Percentiles rank a stretch among this genome's conserved stretches.
Conservation (phyloP, 2,329 filamentous ascomycete species). For the Fusarium vanettenii region DNA sequence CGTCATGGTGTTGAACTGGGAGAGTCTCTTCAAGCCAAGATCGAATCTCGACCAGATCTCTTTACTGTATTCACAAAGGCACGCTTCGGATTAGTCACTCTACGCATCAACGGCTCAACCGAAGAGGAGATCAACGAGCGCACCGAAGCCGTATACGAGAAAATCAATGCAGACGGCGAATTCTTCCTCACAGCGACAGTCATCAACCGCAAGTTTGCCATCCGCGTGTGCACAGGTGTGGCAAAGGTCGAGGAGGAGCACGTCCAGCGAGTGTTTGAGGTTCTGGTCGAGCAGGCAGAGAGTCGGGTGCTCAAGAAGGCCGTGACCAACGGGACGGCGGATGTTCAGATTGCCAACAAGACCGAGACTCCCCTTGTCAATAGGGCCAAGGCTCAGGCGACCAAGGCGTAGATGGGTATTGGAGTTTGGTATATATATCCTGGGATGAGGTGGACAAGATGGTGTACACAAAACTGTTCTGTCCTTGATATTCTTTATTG, state of each 20-base stretch:
- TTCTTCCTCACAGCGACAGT: conserved; percentile 86
- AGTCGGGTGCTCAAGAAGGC: conserved; percentile 45
- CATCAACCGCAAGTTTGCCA: conserved; percentile 78
- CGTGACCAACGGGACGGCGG: not conserved
- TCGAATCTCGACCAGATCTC: conserved; percentile 72
- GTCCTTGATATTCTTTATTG: not conserved
- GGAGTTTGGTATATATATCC: not conserved
- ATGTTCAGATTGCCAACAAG: not conserved
- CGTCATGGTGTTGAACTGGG: conserved; percentile 75
- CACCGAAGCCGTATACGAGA: conserved; percentile 81
- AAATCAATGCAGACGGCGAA: conserved; percentile 77
- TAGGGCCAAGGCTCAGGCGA: not conserved
- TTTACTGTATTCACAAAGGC: conserved; percentile 82
- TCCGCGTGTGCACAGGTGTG: conserved; percentile 81
- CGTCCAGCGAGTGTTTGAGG: conserved; percentile 78
- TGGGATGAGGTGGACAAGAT: not conserved
- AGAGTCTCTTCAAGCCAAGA: conserved; percentile 73
- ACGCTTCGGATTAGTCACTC: conserved; percentile 81
- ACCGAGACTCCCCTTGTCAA: not conserved
- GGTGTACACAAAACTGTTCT: not conserved
- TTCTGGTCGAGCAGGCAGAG: conserved; percentile 72
- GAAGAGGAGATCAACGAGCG: conserved; percentile 70
- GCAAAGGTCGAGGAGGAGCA: conserved; percentile 78
- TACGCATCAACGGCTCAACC: conserved; percentile 65
- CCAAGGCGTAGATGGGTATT: not conserved